A percentile compares a stretch with the other conserved stretches of the same genome.
These are phyloP conservation scores for Rhexocercosporidium sp. DNA, from an alignment of 2,329 filamentous ascomycete genomes.

Conservation along the genomic window DNA sequence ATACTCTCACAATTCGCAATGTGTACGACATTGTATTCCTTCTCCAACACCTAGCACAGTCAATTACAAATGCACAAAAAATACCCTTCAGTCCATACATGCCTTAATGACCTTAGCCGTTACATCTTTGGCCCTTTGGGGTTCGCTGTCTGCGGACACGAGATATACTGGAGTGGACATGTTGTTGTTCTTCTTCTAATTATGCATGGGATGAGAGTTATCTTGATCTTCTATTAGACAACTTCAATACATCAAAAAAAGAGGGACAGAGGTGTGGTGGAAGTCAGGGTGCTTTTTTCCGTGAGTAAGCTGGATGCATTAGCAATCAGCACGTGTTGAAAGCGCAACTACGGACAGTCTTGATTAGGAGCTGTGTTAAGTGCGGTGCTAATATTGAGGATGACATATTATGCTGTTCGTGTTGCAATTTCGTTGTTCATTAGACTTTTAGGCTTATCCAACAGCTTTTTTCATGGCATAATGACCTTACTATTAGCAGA, in stretches of 20 bases:
- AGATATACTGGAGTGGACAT: neutral
- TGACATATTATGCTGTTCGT: neutral
- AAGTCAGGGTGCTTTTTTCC: neutral
- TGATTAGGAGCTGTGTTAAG: neutral
- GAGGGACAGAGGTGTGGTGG: too few relatives aligned
- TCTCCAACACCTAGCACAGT: constrained; percentile 19
- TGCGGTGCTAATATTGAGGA: neutral
- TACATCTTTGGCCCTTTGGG: neutral
- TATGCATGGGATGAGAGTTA: too few relatives aligned
- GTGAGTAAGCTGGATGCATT: constrained; percentile 7
- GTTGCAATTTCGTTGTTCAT: neutral
- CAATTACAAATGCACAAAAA: neutral
- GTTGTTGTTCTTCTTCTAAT: too few relatives aligned
- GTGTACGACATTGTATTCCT: constrained; percentile 22
- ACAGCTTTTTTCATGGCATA: too few relatives aligned
- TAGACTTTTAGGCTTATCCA: neutral
- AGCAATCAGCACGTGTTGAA: neutral
- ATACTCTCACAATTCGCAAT: constrained; percentile 27
- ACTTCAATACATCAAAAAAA: neutral
- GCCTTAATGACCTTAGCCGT: constrained; percentile 8
- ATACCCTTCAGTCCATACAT: neutral
- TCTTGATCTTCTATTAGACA: neutral
- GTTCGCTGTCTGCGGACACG: neutral
- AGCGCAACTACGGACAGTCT: neutral
- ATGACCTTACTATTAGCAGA: too few relatives aligned